phyloP scores from a whole-genome alignment of 1,139 yeast genomes.

The Protomyces gravidus region DNA sequence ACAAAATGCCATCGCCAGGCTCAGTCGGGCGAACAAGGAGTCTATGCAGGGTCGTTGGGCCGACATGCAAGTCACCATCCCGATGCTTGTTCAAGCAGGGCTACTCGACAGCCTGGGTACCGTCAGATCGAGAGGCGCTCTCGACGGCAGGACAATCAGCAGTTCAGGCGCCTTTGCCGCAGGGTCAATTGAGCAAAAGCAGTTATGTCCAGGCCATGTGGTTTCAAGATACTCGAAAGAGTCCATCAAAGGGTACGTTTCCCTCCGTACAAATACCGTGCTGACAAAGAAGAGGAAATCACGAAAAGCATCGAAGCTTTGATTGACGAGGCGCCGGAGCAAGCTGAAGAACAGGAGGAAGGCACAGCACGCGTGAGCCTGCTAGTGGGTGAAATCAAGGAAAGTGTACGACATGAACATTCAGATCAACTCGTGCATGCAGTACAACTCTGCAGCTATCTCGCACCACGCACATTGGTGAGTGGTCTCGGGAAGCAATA shows the following conservation, averaged over 20 bases:
- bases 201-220: slow-evolving; percentile 2
- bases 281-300: slow-evolving; percentile 1
- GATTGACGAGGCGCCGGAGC: neutral
- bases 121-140: no score
- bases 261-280: neutral
- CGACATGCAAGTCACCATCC: neutral
- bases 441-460: slow-evolving; percentile 4
- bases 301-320: neutral
- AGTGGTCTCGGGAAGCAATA: slow-evolving; percentile 3
- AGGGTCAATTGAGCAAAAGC: neutral
- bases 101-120: neutral
- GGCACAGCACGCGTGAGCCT: neutral
- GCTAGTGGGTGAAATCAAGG: slow-evolving; percentile 18
- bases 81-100: neutral
- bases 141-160: no score
- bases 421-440: slow-evolving; percentile 7
- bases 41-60: neutral
- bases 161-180: neutral
- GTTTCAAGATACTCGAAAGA: neutral
- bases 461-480: slow-evolving; percentile 15
- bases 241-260: neutral
- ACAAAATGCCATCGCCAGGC: neutral
- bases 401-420: neutral
- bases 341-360: neutral
- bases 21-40: neutral